Evolutionary conservation across 441 rosid genomes (phyloP).

Genomic region (Viola pubescens): DNA sequence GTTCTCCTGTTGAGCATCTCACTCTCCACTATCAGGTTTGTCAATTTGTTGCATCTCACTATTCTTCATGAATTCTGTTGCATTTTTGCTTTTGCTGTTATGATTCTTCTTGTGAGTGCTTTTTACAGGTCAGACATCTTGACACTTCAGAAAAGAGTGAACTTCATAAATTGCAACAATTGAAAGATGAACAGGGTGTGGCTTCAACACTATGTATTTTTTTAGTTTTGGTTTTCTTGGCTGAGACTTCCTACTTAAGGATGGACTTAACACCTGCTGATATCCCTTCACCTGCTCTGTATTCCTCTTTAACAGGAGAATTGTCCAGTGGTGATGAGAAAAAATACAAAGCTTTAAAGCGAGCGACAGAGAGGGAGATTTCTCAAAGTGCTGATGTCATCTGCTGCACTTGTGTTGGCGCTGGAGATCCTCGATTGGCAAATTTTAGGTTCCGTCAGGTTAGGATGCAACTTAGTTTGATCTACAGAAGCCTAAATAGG

Average conservation of each 20-base stretch:
- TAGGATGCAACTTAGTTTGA: conserved; percentile 10
- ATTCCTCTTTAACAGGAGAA: conserved; percentile 53
- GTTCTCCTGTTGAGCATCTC: conserved; percentile 98
- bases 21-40: conserved; percentile 99
- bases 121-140: conserved; percentile 85
- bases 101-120: conserved; percentile 18
- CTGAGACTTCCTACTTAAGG: background rate
- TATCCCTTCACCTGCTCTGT: conserved; percentile 4
- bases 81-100: background rate
- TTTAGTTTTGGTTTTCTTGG: background rate
- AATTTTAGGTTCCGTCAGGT: conserved; percentile 99
- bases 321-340: conserved; percentile 98
- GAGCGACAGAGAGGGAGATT: conserved; percentile 95
- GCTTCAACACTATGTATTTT: conserved; percentile 1
- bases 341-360: conserved; percentile 90
- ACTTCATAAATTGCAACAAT: conserved; percentile 89
- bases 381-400: conserved; percentile 99
- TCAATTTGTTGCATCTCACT: conserved; percentile 9
- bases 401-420: conserved; percentile 99
- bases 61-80: background rate
- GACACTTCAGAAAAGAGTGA: conserved; percentile 99
- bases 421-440: conserved; percentile 94
- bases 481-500: background rate
- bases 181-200: conserved; percentile 99
- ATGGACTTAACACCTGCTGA: background rate